Percentiles rank a stretch among this genome's conserved stretches.
Conservation (phyloP, 169 alveolate genomes). For the Haemoproteus tartakovskyi region DNA sequence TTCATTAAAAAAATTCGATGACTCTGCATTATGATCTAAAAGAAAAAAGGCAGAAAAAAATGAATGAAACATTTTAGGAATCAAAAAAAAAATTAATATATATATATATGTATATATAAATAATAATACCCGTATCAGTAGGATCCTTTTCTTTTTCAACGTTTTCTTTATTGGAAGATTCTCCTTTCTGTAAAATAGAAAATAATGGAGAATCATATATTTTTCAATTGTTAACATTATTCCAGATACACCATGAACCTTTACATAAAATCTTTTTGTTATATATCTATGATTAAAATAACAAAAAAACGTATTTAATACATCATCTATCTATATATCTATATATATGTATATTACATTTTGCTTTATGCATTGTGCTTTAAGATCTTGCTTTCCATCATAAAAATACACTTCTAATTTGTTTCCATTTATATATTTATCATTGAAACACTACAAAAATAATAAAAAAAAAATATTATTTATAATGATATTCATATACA, state of each 20-base stretch:
- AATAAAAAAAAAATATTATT: constrained; percentile 1
- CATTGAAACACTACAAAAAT: constrained; percentile 73
- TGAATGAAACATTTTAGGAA: not conserved
- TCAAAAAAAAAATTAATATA: too few relatives aligned
- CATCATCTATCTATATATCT: too few relatives aligned
- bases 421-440: constrained; percentile 78
- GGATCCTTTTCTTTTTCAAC: constrained; percentile 9
- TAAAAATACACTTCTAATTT: constrained; percentile 82
- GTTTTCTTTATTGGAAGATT: not conserved
- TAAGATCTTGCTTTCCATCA: constrained; percentile 84
- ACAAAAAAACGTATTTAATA: too few relatives aligned
- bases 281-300: too few relatives aligned
- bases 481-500: too few relatives aligned
- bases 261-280: too few relatives aligned
- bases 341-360: constrained; percentile 9
- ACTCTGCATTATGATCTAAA: constrained; percentile 35
- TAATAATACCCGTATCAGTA: not conserved
- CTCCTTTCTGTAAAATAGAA: too few relatives aligned
- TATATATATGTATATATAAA: not conserved
- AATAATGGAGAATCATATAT: too few relatives aligned
- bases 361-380: constrained; percentile 79
- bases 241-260: too few relatives aligned
- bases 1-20: constrained; percentile 12
- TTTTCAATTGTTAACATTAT: too few relatives aligned
- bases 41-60: constrained; percentile 4